Base-by-base conservation (phyloP, 163 green algal genomes). In the Coccomyxa subellipsoidea region DNA sequence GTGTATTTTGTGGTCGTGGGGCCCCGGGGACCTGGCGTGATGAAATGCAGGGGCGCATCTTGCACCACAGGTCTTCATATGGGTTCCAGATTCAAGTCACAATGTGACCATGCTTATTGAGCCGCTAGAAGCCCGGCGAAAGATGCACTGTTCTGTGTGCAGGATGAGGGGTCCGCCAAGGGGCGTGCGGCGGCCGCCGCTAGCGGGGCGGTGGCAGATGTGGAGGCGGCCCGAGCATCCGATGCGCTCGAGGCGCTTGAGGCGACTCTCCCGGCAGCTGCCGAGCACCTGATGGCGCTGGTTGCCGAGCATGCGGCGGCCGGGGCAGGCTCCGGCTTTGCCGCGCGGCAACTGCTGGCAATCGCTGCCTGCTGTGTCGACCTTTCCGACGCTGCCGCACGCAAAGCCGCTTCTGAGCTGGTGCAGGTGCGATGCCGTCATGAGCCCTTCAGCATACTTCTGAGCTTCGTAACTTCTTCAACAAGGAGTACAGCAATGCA, bases 221-320 rank as follows among this genome's bases (percentile, higher is more conserved):
- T 89, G 35, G 86, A 90, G 34, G 84, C 83, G 2, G 88, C 86
- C 27, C 79, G 47, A 59, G 89, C 89, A 4, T 75, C 37, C 1
- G 88, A 90, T 27, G 70, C 54, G 8, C 73, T 89, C 18, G 82
- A 85, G 69, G 86, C 85, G 38, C 85, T 93, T 69, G 89, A 93
- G 66, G 76, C 82, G n/a, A 69, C 83, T 15, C 73, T 93, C 76
- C 89, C 89, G 0, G 39, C 69, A n/a, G 83, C 81, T 1, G 83
- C 83, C 39, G 80, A 84, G 21, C 82, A 88, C 1, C 81, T 90
- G 38, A 79, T 84, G 66, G 66, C 40, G 7, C 78, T 91, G 36
- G 79, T 89, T 3, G 34, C 36, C 31, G 47, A 78, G 54, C 86
- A 92, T 32, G 82, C 83, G 21, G 54, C 38, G 38, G 84, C 72